phyloP scores from a whole-genome alignment of 2,329 filamentous ascomycete genomes.

The Alternaria sp. region DNA sequence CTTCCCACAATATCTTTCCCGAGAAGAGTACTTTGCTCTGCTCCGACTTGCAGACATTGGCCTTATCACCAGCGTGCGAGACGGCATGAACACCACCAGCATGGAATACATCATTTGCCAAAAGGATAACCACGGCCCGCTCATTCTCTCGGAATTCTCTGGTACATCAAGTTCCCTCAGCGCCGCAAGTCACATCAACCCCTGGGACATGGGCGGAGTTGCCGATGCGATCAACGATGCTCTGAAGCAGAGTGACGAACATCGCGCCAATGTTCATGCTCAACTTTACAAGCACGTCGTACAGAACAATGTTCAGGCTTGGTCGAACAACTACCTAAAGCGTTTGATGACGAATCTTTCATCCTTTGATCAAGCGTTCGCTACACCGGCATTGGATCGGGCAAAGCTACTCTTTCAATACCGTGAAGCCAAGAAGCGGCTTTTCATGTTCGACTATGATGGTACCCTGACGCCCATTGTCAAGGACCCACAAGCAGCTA shows the following conservation, averaged over 20 bases:
- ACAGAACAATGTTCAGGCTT: constrained; percentile 83
- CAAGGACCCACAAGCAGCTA: constrained; percentile 84
- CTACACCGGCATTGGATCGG: constrained; percentile 84
- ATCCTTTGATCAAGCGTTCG: constrained; percentile 75
- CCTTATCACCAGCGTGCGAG: constrained; percentile 91
- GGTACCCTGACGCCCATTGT: constrained; percentile 95
- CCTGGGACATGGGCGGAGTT: constrained; percentile 88
- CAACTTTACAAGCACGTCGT: constrained; percentile 85
- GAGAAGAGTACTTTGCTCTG: constrained; percentile 94
- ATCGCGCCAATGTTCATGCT: constrained; percentile 73
- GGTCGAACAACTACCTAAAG: constrained; percentile 82
- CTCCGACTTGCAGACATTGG: constrained; percentile 89
- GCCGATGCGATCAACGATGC: constrained; percentile 84
- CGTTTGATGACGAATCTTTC: constrained; percentile 82
- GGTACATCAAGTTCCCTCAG: constrained; percentile 87
- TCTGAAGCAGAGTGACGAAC: constrained; percentile 74
- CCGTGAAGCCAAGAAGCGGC: constrained; percentile 74
- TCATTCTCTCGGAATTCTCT: constrained; percentile 96
- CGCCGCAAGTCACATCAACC: constrained; percentile 94
- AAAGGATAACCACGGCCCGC: constrained; percentile 81
- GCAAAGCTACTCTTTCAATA: constrained; percentile 77
- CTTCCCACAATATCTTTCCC: constrained; percentile 89
- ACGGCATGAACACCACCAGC: constrained; percentile 98
- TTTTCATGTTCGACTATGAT: constrained; percentile 99
- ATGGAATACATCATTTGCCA: constrained; percentile 95